phyloP scores from a whole-genome alignment of 345 rosid species.

The Salix purpurea region DNA sequence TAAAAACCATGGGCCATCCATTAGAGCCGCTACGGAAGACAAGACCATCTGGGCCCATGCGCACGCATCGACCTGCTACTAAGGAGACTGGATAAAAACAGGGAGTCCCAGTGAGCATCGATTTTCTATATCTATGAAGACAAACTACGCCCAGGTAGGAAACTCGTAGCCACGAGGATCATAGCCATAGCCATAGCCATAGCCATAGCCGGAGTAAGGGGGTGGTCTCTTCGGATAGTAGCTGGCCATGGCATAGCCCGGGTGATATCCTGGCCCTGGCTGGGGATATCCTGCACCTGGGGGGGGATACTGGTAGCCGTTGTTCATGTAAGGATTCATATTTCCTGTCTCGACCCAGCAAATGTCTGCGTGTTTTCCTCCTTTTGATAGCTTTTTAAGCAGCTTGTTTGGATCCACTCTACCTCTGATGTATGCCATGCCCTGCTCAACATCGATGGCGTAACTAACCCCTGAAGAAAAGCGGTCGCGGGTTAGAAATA shows the following conservation, averaged over 20 bases:
- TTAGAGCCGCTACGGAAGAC: background rate
- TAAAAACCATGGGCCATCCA: too few species aligned
- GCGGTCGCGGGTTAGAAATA: background rate
- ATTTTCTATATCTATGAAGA: background rate
- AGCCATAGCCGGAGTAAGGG: background rate
- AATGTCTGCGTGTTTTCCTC: background rate
- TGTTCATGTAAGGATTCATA: background rate
- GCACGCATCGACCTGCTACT: too few species aligned
- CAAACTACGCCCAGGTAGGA: background rate
- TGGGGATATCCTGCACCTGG: background rate
- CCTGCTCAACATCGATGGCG: background rate
- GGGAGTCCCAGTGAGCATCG: too few species aligned
- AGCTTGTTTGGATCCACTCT: background rate
- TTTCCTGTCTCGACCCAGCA: background rate
- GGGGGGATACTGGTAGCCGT: background rate
- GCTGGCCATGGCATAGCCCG: background rate
- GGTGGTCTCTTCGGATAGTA: background rate
- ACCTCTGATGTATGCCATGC: background rate
- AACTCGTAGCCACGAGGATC: background rate
- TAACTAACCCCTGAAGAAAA: background rate
- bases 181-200: too few species aligned
- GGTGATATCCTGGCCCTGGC: background rate
- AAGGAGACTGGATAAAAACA: too few species aligned
- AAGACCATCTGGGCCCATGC: too few species aligned
- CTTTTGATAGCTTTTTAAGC: background rate